Evolutionary conservation across 1,284 basidiomycete genomes (phyloP).

Genomic region (Calocybe gambosa): DNA sequence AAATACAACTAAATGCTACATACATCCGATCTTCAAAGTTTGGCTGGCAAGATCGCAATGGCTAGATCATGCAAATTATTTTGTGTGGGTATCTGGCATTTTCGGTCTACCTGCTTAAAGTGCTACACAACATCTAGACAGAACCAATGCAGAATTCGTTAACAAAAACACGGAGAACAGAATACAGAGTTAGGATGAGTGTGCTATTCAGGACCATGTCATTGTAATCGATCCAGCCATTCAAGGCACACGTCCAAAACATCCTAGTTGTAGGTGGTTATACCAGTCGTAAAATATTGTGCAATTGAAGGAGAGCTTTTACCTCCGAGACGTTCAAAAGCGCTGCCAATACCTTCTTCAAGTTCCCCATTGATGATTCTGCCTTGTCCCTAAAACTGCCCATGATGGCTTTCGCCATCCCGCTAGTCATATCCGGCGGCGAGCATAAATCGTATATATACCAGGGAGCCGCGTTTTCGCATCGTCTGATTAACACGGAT

Average conservation of each 20-base stretch:
- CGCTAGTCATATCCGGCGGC: slow-evolving; percentile 3
- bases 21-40: too few relatives aligned
- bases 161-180: too few relatives aligned
- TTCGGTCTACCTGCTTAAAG: too few relatives aligned
- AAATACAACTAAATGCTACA: too few relatives aligned
- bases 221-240: neutral
- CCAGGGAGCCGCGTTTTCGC: slow-evolving; percentile 29
- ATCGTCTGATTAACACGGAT: slow-evolving; percentile 30
- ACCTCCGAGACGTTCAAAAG: slow-evolving; percentile 38
- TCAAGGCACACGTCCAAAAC: neutral
- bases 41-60: too few relatives aligned
- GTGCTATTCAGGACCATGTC: too few relatives aligned
- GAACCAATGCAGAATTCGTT: too few relatives aligned
- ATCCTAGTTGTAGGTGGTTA: neutral
- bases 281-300: neutral
- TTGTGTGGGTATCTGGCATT: too few relatives aligned
- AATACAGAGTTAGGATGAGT: too few relatives aligned
- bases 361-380: slow-evolving; percentile 15
- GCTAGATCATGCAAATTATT: too few relatives aligned
- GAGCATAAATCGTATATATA: slow-evolving; percentile 10
- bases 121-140: too few relatives aligned
- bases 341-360: slow-evolving; percentile 40
- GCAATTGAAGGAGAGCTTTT: slow-evolving; percentile 16
- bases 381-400: neutral
- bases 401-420: neutral